Percentiles rank a stretch among this genome's conserved stretches.
phyloP scores from a whole-genome alignment of 306 rosid genomes.

The Quercus ilex region DNA sequence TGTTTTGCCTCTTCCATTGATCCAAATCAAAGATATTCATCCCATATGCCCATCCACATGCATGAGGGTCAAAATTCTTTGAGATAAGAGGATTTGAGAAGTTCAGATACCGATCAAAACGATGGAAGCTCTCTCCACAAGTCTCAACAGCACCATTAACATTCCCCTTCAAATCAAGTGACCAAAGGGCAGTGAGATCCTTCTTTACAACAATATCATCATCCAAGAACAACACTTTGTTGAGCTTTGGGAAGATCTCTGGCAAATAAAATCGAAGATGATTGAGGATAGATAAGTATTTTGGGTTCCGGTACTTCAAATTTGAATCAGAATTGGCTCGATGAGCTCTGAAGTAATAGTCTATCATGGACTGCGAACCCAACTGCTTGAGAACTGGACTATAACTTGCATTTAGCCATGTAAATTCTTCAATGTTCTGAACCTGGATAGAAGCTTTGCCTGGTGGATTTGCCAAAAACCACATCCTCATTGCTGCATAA shows the following conservation, averaged over 20 bases:
- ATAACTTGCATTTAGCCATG: constrained; percentile 95
- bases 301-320: constrained; percentile 88
- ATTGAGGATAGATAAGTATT: constrained; percentile 90
- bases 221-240: constrained; percentile 86
- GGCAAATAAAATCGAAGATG: constrained; percentile 99
- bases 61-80: constrained; percentile 79
- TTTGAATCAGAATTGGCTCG: constrained; percentile 78
- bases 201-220: constrained; percentile 94
- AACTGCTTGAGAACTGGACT: constrained; percentile 97
- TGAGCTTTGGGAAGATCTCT: constrained; percentile 87
- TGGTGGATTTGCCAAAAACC: constrained; percentile 86
- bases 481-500: constrained; percentile 97
- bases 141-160: constrained; percentile 99
- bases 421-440: constrained; percentile 83
- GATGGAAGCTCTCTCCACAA: constrained; percentile 94
- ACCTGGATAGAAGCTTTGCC: constrained; percentile 84
- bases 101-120: constrained; percentile 92
- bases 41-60: constrained; percentile 99
- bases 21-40: constrained; percentile 92
- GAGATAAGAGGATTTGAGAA: constrained; percentile 93
- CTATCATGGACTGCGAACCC: constrained; percentile 81
- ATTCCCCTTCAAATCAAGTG: constrained; percentile 75
- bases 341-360: constrained; percentile 89
- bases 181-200: constrained; percentile 88
- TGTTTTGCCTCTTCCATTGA: constrained; percentile 94